phyloP scores from a whole-genome alignment of 192 early-diverging fungal species.

The Coemansia sp. region DNA sequence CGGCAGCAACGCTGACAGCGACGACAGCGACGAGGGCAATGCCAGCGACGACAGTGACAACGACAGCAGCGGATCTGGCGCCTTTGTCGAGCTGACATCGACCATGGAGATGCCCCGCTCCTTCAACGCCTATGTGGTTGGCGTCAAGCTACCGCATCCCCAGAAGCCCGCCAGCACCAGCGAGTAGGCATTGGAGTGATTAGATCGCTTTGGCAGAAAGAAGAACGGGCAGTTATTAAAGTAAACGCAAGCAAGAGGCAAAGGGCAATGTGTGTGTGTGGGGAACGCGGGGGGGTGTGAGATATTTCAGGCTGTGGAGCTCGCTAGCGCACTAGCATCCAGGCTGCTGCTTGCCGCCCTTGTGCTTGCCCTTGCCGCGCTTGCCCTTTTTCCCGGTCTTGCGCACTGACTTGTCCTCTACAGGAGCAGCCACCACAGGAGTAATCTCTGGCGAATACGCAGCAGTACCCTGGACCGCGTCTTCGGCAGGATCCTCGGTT shows the following conservation, averaged over 20 bases:
- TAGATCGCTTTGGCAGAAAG: too few species aligned
- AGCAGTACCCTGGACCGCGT: not conserved
- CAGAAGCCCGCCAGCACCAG: too few species aligned
- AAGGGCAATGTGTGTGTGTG: too few species aligned
- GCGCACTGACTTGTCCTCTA: not conserved
- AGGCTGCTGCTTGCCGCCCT: too few species aligned
- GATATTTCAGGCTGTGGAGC: too few species aligned
- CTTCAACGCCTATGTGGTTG: conserved; percentile 21
- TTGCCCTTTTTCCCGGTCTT: conserved; percentile 21
- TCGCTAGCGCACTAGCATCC: too few species aligned
- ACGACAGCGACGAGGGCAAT: not conserved
- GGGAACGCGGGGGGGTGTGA: too few species aligned
- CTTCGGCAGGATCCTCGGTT: too few species aligned
- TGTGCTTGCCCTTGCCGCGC: conserved; percentile 17
- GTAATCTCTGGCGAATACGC: not conserved
- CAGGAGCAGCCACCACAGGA: not conserved
- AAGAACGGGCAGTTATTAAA: too few species aligned
- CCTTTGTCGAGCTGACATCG: conserved; percentile 7
- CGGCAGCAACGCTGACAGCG: not conserved
- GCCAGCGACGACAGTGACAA: not conserved
- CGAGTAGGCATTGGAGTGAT: too few species aligned
- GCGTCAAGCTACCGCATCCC: conserved; percentile 15
- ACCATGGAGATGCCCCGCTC: conserved; percentile 12
- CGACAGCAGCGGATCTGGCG: conserved; percentile 13
- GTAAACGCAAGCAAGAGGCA: too few species aligned